Base-by-base conservation (phyloP, 177 flowering plant genomes). In the Tripterygium wilfordii region DNA sequence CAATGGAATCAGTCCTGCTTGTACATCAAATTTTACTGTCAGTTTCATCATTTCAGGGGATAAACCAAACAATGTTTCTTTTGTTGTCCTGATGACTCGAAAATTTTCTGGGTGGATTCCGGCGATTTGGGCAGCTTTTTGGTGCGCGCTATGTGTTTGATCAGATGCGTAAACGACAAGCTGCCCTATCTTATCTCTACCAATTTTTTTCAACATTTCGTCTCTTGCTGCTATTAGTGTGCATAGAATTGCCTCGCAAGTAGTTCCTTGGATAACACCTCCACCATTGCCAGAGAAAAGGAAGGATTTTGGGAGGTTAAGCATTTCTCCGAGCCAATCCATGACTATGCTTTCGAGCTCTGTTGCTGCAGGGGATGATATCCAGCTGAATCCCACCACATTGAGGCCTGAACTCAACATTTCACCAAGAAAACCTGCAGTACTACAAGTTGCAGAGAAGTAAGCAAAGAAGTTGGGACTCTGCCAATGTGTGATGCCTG, bases 401-500 rank as follows among this genome's bases (percentile, higher is more conserved):
- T 81, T 80, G 24, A 86, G 76, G 1, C 75, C 61, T 0, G 83
- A 69, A 53, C 80, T 69, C 10, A 86, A 61, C 79, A 85, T 75
- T 21, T 86, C 88, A 2, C 91, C 91, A 1, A 76, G 50, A 40
- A 82, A 79, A 7, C 63, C 81, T 0, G 88, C 85, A 0, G 72
- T 70, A 61, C 88, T 81, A 4, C 65, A 72, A 0, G 70, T 77
- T 13, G 85, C 74, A 0, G 86, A 83, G 39, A 77, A 83, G 49
- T 63, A 81, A 0, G 85, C 92, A 27, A 72, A 87, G 61, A 71
- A 80, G 52, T 76, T 86, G 0, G 95, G 91, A 61, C 88, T 86
- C 5, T 67, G 57, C 95, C 96, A 86, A 57, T 86, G 85, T 3
- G 91, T 79, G 42, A 85, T 58, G 2, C 79, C 85, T 1, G 89